Conservation (phyloP, 2,329 filamentous ascomycete species). For the Aspergillus texensis region DNA sequence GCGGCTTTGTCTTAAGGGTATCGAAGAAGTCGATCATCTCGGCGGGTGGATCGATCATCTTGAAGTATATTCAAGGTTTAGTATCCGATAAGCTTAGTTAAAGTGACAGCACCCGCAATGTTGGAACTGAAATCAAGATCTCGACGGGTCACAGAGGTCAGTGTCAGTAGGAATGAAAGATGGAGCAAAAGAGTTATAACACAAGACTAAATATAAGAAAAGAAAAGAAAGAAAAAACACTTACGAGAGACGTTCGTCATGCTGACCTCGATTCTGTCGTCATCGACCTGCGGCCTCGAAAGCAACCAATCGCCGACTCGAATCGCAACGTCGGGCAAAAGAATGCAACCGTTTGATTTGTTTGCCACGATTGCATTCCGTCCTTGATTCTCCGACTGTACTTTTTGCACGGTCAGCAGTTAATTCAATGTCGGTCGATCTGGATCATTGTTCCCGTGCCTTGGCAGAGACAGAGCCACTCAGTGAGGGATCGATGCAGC, state of each 20-base stretch:
- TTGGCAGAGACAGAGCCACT: no score
- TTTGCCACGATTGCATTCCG: background rate
- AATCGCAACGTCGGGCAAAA: background rate
- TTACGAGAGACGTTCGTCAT: slow-evolving; percentile 28
- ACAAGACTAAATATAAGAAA: background rate
- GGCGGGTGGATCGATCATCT: background rate
- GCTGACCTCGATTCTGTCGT: slow-evolving; percentile 30
- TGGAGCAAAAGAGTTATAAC: background rate
- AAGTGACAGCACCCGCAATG: background rate
- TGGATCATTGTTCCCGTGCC: no score
- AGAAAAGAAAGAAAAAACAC: background rate
- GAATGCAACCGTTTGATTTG: background rate
- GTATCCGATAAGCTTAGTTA: background rate
- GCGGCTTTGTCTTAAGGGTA: slow-evolving; percentile 13
- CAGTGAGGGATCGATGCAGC: no score
- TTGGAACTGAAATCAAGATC: background rate
- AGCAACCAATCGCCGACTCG: slow-evolving; percentile 11
- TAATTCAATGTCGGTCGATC: no score
- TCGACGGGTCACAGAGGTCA: background rate
- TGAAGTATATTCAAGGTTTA: background rate
- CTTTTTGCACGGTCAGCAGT: no score
- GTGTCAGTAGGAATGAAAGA: no score
- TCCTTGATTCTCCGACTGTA: background rate
- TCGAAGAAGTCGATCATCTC: slow-evolving; percentile 12
- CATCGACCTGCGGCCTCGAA: slow-evolving; percentile 19